phyloP scores from a whole-genome alignment of 108 stramenopile species.

The Discostella pseudostelligera region DNA sequence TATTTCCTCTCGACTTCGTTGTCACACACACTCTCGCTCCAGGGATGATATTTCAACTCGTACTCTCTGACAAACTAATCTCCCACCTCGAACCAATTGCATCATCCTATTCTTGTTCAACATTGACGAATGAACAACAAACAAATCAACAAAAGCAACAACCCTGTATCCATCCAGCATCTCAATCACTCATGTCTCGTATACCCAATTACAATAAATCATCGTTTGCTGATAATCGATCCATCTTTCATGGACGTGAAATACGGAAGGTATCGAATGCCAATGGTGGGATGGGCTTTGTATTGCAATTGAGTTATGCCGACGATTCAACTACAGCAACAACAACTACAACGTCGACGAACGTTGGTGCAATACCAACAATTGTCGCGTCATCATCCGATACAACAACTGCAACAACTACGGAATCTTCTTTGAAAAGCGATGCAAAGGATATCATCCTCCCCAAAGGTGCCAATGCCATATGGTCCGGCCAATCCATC shows the following conservation, averaged over 20 bases:
- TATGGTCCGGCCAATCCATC: slow-evolving; percentile 40
- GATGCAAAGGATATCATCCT: no score
- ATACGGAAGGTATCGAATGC: slow-evolving; percentile 67
- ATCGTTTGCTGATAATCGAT: slow-evolving; percentile 57
- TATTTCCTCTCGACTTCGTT: no score
- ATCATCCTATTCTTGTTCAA: not conserved
- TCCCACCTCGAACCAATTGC: slow-evolving; percentile 50
- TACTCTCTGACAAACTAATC: slow-evolving; percentile 57
- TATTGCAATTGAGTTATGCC: slow-evolving; percentile 65
- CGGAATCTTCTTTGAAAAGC: no score
- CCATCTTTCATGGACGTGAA: slow-evolving; percentile 74
- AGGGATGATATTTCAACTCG: slow-evolving; percentile 80
- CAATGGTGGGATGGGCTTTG: slow-evolving; percentile 75
- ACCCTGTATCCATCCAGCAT: slow-evolving; percentile 43
- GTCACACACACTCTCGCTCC: no score
- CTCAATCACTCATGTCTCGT: slow-evolving; percentile 50
- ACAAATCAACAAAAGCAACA: no score
- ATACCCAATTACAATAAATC: slow-evolving; percentile 56
- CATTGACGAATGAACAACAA: no score
- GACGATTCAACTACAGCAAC: slow-evolving; percentile 16
- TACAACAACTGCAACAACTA: no score
- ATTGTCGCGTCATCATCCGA: no score
- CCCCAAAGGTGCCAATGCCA: slow-evolving; percentile 19
- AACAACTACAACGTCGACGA: slow-evolving; percentile 2
- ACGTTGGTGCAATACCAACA: not conserved